Conservation (phyloP, 2,329 filamentous ascomycete species). For the Aspergillus spinulosporus region DNA sequence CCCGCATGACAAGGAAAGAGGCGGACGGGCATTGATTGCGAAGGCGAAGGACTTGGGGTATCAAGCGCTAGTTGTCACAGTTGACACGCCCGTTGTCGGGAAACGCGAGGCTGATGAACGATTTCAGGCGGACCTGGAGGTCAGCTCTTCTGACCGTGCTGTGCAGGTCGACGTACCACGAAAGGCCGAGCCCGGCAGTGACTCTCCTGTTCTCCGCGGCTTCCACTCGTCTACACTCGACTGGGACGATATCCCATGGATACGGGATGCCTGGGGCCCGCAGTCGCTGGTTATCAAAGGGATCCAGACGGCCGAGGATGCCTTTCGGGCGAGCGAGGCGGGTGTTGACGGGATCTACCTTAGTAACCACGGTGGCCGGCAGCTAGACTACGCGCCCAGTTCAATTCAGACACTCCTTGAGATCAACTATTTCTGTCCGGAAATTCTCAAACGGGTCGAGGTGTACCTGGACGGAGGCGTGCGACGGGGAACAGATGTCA, state of each 20-base stretch:
- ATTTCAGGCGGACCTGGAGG: neutral
- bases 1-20: neutral
- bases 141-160: neutral
- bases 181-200: neutral
- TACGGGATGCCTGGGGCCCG: neutral
- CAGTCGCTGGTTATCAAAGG: neutral
- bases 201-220: neutral
- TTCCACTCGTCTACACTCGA: neutral
- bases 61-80: neutral
- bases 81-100: neutral
- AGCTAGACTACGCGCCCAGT: conserved; percentile 61
- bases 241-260: neutral
- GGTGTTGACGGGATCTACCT: neutral
- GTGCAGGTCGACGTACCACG: neutral
- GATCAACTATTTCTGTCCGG: conserved; percentile 69
- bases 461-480: conserved; percentile 84
- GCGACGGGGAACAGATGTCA: conserved; percentile 77
- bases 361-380: neutral
- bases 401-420: conserved; percentile 72
- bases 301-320: neutral
- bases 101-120: neutral
- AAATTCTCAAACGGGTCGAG: conserved; percentile 68
- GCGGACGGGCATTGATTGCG: neutral
- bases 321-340: neutral
- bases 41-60: neutral